Conservation (phyloP, 768 basidiomycete genomes). For the Lactarius sanguifluus region DNA sequence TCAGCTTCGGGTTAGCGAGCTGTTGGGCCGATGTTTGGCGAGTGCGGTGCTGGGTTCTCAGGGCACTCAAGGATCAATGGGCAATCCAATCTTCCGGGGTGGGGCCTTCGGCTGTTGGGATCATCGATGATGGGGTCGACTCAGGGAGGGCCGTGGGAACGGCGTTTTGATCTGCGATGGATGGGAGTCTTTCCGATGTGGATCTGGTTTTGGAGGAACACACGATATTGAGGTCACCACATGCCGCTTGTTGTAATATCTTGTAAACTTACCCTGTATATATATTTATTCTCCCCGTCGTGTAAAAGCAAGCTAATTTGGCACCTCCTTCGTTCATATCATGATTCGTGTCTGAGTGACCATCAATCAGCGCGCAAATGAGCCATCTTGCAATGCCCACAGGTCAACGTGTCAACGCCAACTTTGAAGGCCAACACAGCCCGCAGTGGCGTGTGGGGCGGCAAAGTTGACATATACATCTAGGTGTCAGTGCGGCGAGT, state of each 20-base stretch:
- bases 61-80: constrained; percentile 20
- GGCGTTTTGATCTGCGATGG: constrained; percentile 15
- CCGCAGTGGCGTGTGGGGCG: neutral
- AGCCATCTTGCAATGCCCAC: neutral
- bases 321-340: neutral
- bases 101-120: neutral
- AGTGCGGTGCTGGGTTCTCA: constrained; percentile 35
- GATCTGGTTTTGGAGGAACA: constrained; percentile 5
- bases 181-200: neutral
- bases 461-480: neutral
- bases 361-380: neutral
- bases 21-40: constrained; percentile 68
- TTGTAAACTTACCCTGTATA: neutral
- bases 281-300: neutral
- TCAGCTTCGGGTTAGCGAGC: constrained; percentile 78
- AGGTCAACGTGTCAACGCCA: neutral
- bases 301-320: neutral
- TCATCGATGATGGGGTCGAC: neutral
- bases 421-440: constrained; percentile 3
- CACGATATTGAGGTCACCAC: constrained; percentile 6
- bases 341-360: neutral
- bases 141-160: constrained; percentile 7
- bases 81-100: neutral
- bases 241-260: constrained; percentile 4
- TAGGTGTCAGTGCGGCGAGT: neutral